Percentiles rank a stretch among this genome's conserved stretches.
These are phyloP conservation scores for Sutorius australiensis DNA, from an alignment of 768 basidiomycete species.

Conservation along the genomic window DNA sequence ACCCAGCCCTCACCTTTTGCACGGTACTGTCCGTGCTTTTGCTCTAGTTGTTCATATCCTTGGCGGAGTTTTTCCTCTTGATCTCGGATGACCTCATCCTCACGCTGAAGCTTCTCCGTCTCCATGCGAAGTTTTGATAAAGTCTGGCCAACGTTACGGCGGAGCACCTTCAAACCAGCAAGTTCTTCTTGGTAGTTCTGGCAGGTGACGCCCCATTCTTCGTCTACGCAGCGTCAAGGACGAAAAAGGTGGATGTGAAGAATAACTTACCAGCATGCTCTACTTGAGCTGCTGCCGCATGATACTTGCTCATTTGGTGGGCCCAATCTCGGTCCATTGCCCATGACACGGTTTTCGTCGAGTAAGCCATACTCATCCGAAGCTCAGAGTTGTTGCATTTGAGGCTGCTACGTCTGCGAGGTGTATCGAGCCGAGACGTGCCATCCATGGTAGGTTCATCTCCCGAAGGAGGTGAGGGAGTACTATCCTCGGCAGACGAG, in stretches of 20 bases:
- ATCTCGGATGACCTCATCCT: conserved; percentile 38
- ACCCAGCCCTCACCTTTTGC: conserved; percentile 33
- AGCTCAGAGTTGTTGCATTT: conserved; percentile 50
- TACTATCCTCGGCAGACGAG: conserved; percentile 17
- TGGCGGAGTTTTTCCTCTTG: conserved; percentile 39
- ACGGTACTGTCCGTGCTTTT: conserved; percentile 40
- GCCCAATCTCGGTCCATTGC: conserved; percentile 64
- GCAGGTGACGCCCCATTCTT: conserved; percentile 58
- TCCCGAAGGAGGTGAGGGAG: conserved; percentile 31
- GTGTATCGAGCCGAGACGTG: conserved; percentile 31
- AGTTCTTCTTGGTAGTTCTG: conserved; percentile 61
- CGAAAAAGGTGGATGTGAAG: not conserved
- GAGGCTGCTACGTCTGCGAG: conserved; percentile 60
- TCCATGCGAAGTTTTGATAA: conserved; percentile 38
- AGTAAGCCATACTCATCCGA: conserved; percentile 45
- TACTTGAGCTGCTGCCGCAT: conserved; percentile 37
- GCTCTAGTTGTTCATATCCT: conserved; percentile 39
- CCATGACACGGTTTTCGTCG: conserved; percentile 70
- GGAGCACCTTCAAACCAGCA: conserved; percentile 52
- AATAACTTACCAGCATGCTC: conserved; percentile 37
- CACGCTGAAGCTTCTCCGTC: conserved; percentile 38
- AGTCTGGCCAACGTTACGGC: conserved; percentile 47
- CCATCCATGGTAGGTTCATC: conserved; percentile 32
- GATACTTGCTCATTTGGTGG: conserved; percentile 50
- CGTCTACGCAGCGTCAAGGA: conserved; percentile 35